Conservation (phyloP, 1,139 yeast species). For the Blastobotrys serpentis region DNA sequence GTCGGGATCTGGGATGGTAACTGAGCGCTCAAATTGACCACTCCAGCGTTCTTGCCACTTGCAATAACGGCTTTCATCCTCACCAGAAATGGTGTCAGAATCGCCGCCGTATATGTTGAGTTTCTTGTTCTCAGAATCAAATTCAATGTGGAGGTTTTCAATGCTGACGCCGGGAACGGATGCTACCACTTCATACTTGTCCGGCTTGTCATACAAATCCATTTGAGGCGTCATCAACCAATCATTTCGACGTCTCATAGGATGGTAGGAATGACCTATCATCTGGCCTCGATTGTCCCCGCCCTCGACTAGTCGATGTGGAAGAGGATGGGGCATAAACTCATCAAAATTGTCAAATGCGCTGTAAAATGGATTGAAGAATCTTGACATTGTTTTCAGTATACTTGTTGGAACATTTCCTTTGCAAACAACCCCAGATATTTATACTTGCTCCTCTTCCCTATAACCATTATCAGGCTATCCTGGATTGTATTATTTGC, state of each 20-base stretch:
- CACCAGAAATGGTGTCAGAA: constrained; percentile 12
- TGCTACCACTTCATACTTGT: constrained; percentile 46
- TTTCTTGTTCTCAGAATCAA: constrained; percentile 42
- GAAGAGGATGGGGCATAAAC: constrained; percentile 4
- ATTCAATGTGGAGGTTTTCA: constrained; percentile 50
- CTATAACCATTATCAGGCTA: too few relatives aligned
- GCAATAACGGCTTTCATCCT: constrained; percentile 15
- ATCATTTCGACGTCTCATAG: background rate
- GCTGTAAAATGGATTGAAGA: constrained; percentile 1
- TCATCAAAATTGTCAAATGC: constrained; percentile 1
- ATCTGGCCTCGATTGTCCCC: background rate
- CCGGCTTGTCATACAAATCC: constrained; percentile 50
- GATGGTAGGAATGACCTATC: background rate
- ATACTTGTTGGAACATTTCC: background rate
- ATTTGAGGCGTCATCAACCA: constrained; percentile 45
- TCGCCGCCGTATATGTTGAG: constrained; percentile 27
- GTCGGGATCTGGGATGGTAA: constrained; percentile 53
- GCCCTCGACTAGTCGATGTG: background rate
- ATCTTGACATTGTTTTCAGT: background rate
- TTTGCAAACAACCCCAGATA: too few relatives aligned
- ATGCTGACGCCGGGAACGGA: constrained; percentile 57
- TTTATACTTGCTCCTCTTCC: too few relatives aligned
- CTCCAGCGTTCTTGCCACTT: constrained; percentile 35
- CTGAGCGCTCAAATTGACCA: constrained; percentile 49
- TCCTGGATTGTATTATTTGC: too few relatives aligned